Conservation (phyloP, 495 filamentous ascomycete genomes). For the Halenospora varia region DNA sequence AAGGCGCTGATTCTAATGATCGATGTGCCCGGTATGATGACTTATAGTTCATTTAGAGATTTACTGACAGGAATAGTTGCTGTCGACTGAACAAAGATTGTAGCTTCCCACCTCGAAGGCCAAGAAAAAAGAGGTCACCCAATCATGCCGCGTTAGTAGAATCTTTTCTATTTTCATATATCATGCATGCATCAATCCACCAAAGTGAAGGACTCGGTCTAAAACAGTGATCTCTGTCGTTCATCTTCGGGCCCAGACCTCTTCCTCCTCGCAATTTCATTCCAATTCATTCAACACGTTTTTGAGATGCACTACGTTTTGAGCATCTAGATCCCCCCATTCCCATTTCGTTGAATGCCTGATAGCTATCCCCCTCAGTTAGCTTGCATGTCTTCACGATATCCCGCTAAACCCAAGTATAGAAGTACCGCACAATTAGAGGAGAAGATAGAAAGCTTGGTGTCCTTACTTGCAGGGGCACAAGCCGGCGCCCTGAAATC, state of each 20-base stretch:
- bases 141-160: conserved; percentile 10
- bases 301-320: too few species aligned
- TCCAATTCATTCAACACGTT: too few species aligned
- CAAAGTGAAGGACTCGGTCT: too few species aligned
- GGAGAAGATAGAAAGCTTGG: conserved; percentile 21
- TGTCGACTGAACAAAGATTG: conserved; percentile 19
- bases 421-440: conserved; percentile 19
- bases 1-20: neutral
- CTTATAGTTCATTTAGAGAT: neutral
- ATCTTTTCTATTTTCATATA: neutral
- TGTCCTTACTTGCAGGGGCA: conserved; percentile 10
- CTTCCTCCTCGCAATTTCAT: too few species aligned
- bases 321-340: too few species aligned
- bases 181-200: too few species aligned
- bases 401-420: neutral
- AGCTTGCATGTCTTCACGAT: too few species aligned
- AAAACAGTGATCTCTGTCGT: too few species aligned
- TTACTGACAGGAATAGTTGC: conserved; percentile 12
- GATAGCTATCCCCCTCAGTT: neutral
- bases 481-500: neutral
- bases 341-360: neutral
- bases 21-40: conserved; percentile 14
- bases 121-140: conserved; percentile 19
- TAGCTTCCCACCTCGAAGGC: neutral
- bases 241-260: too few species aligned